Evolutionary conservation across 176 grass and related monocot species (phyloP).

Genomic region (Coix lacrymajobi): DNA sequence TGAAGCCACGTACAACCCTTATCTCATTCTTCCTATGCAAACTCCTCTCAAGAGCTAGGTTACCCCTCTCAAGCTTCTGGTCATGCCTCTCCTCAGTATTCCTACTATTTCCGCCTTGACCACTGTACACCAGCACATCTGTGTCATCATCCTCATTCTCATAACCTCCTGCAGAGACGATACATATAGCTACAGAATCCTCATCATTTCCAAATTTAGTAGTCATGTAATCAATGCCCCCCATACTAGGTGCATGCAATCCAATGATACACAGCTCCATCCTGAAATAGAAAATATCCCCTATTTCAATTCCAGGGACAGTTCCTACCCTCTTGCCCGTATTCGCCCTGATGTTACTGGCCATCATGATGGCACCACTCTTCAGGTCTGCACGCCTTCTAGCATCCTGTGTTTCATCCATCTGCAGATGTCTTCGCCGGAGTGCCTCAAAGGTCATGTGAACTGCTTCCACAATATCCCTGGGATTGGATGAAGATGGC

Average conservation of each 20-base stretch:
- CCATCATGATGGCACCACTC: constrained; percentile 66
- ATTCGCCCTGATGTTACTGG: constrained; percentile 69
- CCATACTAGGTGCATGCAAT: constrained; percentile 59
- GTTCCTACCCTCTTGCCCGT: constrained; percentile 37
- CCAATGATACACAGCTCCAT: constrained; percentile 75
- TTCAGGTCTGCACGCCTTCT: constrained; percentile 52
- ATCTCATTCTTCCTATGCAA: constrained; percentile 60
- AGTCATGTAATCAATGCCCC: constrained; percentile 70
- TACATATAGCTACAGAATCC: constrained; percentile 55
- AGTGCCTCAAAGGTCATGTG: constrained; percentile 64
- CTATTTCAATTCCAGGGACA: constrained; percentile 73
- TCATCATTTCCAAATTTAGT: constrained; percentile 40
- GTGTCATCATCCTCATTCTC: constrained; percentile 66
- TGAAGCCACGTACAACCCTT: constrained; percentile 68
- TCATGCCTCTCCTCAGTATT: constrained; percentile 50
- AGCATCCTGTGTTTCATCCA: constrained; percentile 43
- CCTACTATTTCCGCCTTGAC: constrained; percentile 59
- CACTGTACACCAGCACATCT: constrained; percentile 66
- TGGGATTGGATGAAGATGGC: constrained; percentile 35
- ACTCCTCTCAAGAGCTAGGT: constrained; percentile 79
- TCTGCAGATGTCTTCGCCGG: constrained; percentile 56
- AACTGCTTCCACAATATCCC: constrained; percentile 50
- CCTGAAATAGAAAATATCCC: constrained; percentile 89
- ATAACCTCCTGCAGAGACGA: constrained; percentile 71
- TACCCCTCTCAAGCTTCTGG: constrained; percentile 84